Evolutionary conservation across 129 eudicot genomes (phyloP), one percentile per base, ranked within the genome.

Genomic region (Scalesia atractyloides): DNA sequence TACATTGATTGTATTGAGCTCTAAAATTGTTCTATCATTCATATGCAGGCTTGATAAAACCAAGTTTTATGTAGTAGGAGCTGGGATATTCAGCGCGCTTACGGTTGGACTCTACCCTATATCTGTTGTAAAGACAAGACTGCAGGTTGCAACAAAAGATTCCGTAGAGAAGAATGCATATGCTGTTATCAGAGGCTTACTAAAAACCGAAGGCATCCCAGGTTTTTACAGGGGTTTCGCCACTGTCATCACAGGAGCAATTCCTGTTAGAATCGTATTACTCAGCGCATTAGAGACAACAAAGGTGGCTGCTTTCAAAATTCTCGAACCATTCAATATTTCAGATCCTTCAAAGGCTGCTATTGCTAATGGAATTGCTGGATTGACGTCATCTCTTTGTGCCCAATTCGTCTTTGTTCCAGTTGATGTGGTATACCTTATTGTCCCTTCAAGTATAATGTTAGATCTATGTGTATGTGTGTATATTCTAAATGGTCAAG

Each of bases 201-300:
- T 95, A 47, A 88, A 68, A 86, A 73, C 90, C 3, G 97, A 95
- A 88, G 99, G 99, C 6, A 47, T 95, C 36, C 96, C 94, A 26
- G 99, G 99, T 81, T 85, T 95, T 49, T 95, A 95, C 82, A 82
- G 92, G 83, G 97, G 99, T 69, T 95, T 95, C 72, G 99, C 96
- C 5, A 95, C 97, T 0, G 97, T 91, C 51, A 84, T 95, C 50
- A 91, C 97, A 15, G 97, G 99, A 37, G 96, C 97, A 34, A 73
- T 95, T 69, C 99, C 97, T 58, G 86, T 96, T 64, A 86, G 99
- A 74, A 85, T 91, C 68, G 82, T 95, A 72, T 95, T 95, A 78
- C 91, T 95, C 37, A 88, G 96, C 14, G 89, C 97, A 56, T 80
- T 95, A 59, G 99, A 95, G 81, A 95, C 97, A 41, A 95, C 97